Percentiles rank a stretch among this genome's conserved stretches.
Evolutionary conservation across 345 rosid genomes (phyloP).

Genomic region (Noccaea bulbosa): DNA sequence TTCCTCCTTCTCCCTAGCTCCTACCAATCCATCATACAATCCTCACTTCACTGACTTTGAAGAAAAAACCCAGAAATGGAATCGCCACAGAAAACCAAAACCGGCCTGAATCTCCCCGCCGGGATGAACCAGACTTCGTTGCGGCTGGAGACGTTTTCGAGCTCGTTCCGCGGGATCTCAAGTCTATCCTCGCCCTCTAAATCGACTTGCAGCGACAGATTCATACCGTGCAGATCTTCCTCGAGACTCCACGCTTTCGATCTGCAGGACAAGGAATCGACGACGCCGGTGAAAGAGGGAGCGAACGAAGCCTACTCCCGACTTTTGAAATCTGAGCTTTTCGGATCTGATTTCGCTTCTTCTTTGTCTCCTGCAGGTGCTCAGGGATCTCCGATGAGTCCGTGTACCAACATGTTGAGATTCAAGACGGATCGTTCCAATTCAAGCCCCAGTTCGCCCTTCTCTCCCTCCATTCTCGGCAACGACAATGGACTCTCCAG

Average conservation of each 20-base stretch:
- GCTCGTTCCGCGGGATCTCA: constrained; percentile 67
- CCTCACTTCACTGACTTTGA: constrained; percentile 1
- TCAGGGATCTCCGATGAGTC: constrained; percentile 62
- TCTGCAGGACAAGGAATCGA: constrained; percentile 67
- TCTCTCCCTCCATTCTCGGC: constrained; percentile 78
- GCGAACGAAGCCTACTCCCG: constrained; percentile 80
- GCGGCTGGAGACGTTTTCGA: constrained; percentile 62
- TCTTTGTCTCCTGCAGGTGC: constrained; percentile 80
- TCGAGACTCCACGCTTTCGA: constrained; percentile 91
- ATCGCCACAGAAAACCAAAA: constrained; percentile 60
- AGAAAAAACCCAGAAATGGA: constrained; percentile 55
- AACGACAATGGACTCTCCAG: constrained; percentile 62
- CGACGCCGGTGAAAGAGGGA: constrained; percentile 83
- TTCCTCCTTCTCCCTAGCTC: background rate
- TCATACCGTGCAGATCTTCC: constrained; percentile 96
- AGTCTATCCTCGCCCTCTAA: constrained; percentile 81
- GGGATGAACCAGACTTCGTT: constrained; percentile 81
- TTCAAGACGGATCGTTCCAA: constrained; percentile 71
- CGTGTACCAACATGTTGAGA: constrained; percentile 80
- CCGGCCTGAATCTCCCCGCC: constrained; percentile 85
- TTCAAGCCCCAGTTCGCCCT: constrained; percentile 79
- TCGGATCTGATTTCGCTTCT: constrained; percentile 88
- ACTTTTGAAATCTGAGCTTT: constrained; percentile 81
- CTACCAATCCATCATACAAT: background rate
- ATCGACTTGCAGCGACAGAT: constrained; percentile 82